These are phyloP conservation scores for Pseudocercospora fijiensis DNA, from an alignment of 2,329 filamentous ascomycete genomes.

Conservation along the genomic window DNA sequence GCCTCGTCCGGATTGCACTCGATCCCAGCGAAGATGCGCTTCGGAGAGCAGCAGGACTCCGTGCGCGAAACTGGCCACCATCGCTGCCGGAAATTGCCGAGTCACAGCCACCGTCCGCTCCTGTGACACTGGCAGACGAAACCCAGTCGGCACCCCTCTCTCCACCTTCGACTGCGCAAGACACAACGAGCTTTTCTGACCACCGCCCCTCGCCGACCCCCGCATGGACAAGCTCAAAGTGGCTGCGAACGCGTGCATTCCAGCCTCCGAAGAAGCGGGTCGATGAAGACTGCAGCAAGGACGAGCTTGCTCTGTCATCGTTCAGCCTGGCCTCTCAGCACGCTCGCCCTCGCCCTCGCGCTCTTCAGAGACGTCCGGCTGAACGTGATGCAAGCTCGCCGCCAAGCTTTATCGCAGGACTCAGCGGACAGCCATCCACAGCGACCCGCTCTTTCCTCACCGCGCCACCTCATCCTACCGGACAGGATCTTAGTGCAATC, in stretches of 20 bases:
- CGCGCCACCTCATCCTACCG: neutral
- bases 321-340: conserved; percentile 23
- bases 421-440: neutral
- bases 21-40: conserved; percentile 26
- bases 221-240: conserved; percentile 30
- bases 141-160: conserved; percentile 10
- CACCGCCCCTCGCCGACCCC: conserved; percentile 27
- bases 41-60: conserved; percentile 21
- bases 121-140: conserved; percentile 17
- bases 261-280: conserved; percentile 21
- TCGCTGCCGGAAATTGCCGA: conserved; percentile 1
- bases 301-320: conserved; percentile 26
- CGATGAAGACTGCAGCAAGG: conserved; percentile 28
- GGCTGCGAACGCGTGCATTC: conserved; percentile 23
- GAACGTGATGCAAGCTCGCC: conserved; percentile 6
- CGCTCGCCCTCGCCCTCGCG: neutral
- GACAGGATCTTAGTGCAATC: neutral
- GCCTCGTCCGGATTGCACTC: conserved; percentile 17
- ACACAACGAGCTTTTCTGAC: conserved; percentile 18
- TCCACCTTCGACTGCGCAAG: conserved; percentile 1
- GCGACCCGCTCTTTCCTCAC: neutral
- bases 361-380: neutral
- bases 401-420: neutral
- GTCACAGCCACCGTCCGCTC: conserved; percentile 20
- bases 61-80: conserved; percentile 11